These are phyloP conservation scores for Harringtonia aguacate DNA, from an alignment of 2,329 filamentous ascomycete genomes.

Conservation along the genomic window DNA sequence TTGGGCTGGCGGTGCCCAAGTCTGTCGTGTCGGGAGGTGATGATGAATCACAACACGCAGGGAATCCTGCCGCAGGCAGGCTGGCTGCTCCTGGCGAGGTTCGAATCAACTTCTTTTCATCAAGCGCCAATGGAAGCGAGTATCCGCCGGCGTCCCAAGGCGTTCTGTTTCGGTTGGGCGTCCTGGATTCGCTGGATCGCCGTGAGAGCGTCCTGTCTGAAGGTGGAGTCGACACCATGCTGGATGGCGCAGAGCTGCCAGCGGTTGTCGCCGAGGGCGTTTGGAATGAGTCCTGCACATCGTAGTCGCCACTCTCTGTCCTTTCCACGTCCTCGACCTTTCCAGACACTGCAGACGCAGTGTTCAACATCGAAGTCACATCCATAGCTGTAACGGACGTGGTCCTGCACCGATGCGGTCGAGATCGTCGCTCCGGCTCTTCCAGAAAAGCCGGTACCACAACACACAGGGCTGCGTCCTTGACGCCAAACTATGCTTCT, in stretches of 20 bases:
- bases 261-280: slow-evolving; percentile 15
- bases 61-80: not conserved
- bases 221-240: slow-evolving; percentile 22
- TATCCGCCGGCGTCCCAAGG: slow-evolving; percentile 43
- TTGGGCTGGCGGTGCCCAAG: slow-evolving; percentile 16
- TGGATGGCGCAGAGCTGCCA: slow-evolving; percentile 13
- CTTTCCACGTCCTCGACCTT: not conserved
- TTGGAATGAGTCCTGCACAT: slow-evolving; percentile 2
- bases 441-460: not conserved
- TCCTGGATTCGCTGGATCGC: slow-evolving; percentile 18
- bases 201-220: slow-evolving; percentile 17
- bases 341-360: slow-evolving; percentile 18
- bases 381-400: slow-evolving; percentile 21
- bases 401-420: no score
- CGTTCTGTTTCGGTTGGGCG: slow-evolving; percentile 25
- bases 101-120: slow-evolving; percentile 26
- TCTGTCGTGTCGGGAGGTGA: not conserved
- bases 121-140: slow-evolving; percentile 30
- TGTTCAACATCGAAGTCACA: slow-evolving; percentile 29
- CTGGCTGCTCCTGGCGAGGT: slow-evolving; percentile 6
- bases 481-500: no score
- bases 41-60: not conserved
- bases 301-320: not conserved
- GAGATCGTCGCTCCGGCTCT: no score
- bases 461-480: no score